A percentile compares a stretch with the other conserved stretches of the same genome.
Evolutionary conservation across 2,329 filamentous ascomycete species (phyloP).

Genomic region (Dendrostoma leiphaemia): DNA sequence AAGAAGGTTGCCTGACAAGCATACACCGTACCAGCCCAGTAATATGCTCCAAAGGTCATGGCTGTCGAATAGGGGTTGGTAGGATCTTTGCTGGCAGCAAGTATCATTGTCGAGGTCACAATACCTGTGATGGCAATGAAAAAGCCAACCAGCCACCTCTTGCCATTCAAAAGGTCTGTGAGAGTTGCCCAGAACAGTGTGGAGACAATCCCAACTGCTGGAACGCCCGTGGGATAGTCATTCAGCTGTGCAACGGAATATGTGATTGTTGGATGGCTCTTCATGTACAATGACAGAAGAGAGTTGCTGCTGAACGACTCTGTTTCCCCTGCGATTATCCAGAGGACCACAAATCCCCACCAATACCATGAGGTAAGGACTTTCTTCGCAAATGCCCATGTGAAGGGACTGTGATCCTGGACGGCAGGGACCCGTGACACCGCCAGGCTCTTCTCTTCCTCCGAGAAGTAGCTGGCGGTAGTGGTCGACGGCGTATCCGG

Average conservation of each 20-base stretch:
- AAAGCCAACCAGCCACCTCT: slow-evolving; percentile 64
- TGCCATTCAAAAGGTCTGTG: slow-evolving; percentile 63
- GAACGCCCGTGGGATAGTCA: slow-evolving; percentile 56
- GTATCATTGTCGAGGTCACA: slow-evolving; percentile 59
- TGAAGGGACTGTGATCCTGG: slow-evolving; percentile 43
- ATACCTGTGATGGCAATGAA: slow-evolving; percentile 66
- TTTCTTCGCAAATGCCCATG: slow-evolving; percentile 48
- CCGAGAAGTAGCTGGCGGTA: slow-evolving; percentile 46
- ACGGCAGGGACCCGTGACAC: slow-evolving; percentile 37
- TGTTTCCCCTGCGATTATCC: slow-evolving; percentile 69
- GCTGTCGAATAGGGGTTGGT: slow-evolving; percentile 40
- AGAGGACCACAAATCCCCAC: slow-evolving; percentile 65
- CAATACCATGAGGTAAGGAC: slow-evolving; percentile 61
- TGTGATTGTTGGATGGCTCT: slow-evolving; percentile 40
- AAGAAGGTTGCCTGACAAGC: slow-evolving; percentile 74
- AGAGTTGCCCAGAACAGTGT: slow-evolving; percentile 69
- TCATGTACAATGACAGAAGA: slow-evolving; percentile 50
- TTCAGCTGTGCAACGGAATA: slow-evolving; percentile 51
- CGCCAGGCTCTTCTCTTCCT: slow-evolving; percentile 34
- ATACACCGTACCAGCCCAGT: slow-evolving; percentile 68
- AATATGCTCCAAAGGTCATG: slow-evolving; percentile 64
- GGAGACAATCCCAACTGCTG: slow-evolving; percentile 54
- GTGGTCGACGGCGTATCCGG: slow-evolving; percentile 51
- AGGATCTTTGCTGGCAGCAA: slow-evolving; percentile 47
- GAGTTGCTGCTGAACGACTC: slow-evolving; percentile 69